Conservation (phyloP, 805 yeast species). For the Clavispora fructus region DNA sequence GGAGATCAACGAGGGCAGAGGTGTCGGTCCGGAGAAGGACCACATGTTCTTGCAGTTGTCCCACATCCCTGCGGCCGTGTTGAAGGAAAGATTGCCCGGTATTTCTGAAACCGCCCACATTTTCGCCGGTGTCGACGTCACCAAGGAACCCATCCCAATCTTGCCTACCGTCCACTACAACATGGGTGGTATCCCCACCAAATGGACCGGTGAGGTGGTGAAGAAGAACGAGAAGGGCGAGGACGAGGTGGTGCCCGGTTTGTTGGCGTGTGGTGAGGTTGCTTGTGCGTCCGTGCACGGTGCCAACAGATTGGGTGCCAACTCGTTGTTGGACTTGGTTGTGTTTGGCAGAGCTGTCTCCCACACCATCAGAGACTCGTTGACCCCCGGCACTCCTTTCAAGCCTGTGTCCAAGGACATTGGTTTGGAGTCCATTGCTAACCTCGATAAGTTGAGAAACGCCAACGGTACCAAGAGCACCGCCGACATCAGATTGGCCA, state of each 20-base stretch:
- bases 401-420: constrained; percentile 77
- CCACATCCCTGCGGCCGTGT: constrained; percentile 86
- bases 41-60: constrained; percentile 93
- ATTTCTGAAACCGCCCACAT: constrained; percentile 97
- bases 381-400: constrained; percentile 86
- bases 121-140: constrained; percentile 98
- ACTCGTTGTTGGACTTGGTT: constrained; percentile 91
- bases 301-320: constrained; percentile 98
- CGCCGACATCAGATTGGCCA: constrained; percentile 80
- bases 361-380: constrained; percentile 78
- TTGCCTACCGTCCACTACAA: constrained; percentile 98
- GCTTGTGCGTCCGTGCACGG: constrained; percentile 99
- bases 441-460: constrained; percentile 82
- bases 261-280: constrained; percentile 97
- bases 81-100: constrained; percentile 97
- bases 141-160: constrained; percentile 98
- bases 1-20: constrained; percentile 98
- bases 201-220: constrained; percentile 92
- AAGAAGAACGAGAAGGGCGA: constrained; percentile 81
- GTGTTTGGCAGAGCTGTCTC: constrained; percentile 99
- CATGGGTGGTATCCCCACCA: constrained; percentile 99
- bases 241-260: constrained; percentile 87
- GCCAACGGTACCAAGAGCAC: constrained; percentile 81
- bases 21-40: constrained; percentile 95
- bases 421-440: constrained; percentile 85